Base-by-base conservation (phyloP, 164 flowering plant genomes). In the Aristolochia fimbriata region DNA sequence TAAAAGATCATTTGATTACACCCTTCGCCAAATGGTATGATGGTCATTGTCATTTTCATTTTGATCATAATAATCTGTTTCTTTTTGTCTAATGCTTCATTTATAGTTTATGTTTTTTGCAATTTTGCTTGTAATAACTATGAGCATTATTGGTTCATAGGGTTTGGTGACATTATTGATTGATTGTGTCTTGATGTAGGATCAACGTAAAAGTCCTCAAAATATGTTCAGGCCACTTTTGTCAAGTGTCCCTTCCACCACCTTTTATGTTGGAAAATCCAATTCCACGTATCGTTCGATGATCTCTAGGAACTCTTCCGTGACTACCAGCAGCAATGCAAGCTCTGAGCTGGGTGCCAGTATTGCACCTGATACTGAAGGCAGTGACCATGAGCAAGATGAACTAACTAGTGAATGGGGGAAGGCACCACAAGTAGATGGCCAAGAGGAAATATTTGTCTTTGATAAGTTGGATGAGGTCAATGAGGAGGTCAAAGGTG, bases 151-250 rank as follows among this genome's bases (percentile, higher is more conserved):
- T 37, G 43, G 43, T 37, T 37, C 43, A 37, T 37, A 37, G 9
- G 8, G 43, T 37, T 37, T 37, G 43, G 1, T 7, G 12, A 7
- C 43, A 37, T 6, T 37, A 6, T 37, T 37, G 9, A 3, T 37
- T 37, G 43, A 6, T 37, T 37, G 43, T 37, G 43, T 60, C 53
- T 30, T 62, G 48, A 16, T 77, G 76, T 65, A 90, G 99, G 97
- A 93, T 68, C 76, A 79, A 21, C 77, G 89, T 59, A 88, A 81
- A 76, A 73, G 75, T 65, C 93, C 94, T 56, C 99, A 79, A 62
- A 88, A 79, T 68, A 93, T 86, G 99, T 94, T 90, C 79, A 83
- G 97, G 74, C 99, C 99, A 57, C 91, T 94, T 51, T 71, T 90
- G 58, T 86, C 96, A 33, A 94, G 99, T 83, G 95, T 86, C 22